Conservation (phyloP, 78 protist genomes). For the Planoprotostelium fungivorum region DNA sequence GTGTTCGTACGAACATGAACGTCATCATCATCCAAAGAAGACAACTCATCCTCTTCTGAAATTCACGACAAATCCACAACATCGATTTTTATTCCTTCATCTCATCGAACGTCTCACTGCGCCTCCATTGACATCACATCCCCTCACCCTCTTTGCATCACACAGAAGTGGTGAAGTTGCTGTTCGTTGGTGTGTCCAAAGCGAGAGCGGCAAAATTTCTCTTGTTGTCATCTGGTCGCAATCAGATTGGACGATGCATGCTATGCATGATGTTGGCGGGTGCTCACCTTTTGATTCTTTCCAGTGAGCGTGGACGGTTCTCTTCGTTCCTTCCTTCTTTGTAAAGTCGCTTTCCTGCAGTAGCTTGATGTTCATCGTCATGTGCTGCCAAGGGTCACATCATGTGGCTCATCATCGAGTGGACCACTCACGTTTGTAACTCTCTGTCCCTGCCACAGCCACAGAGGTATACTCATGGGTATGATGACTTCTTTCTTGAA, state of each 20-base stretch:
- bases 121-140: no score
- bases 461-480: constrained; percentile 20
- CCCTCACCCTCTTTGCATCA: no score
- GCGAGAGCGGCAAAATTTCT: not conserved
- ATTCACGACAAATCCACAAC: no score
- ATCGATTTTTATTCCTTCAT: no score
- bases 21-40: no score
- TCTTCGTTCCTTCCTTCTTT: not conserved
- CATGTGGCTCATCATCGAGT: not conserved
- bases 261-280: not conserved
- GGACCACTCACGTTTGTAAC: constrained; percentile 12
- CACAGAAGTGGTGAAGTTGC: no score
- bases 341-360: not conserved
- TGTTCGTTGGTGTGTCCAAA: no score
- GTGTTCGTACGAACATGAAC: no score
- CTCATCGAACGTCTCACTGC: no score
- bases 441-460: constrained; percentile 63
- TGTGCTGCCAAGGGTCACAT: not conserved
- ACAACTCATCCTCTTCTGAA: no score
- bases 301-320: not conserved
- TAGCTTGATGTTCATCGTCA: not conserved
- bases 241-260: not conserved
- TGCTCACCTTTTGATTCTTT: not conserved
- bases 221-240: not conserved
- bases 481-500: constrained; percentile 54